A percentile compares a stretch with the other conserved stretches of the same genome.
Evolutionary conservation across 148 eudicot genomes (phyloP).

Genomic region (Amaranthus cruentus): DNA sequence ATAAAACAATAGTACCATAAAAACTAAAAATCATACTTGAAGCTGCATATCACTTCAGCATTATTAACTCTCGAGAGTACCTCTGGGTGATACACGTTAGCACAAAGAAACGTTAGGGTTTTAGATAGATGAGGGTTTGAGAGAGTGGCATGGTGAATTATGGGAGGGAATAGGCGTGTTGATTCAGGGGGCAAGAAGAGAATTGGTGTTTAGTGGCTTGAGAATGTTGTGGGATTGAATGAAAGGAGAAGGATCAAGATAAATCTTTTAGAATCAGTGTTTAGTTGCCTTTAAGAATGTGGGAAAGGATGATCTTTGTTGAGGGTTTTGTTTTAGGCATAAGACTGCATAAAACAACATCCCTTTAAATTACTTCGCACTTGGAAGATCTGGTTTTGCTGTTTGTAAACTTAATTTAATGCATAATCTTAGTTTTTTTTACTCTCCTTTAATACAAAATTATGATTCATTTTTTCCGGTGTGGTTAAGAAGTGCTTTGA

Average conservation of each 20-base stretch:
- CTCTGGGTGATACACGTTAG: neutral
- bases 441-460: neutral
- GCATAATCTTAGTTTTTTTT: neutral
- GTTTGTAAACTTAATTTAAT: neutral
- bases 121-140: too few species aligned
- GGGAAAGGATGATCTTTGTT: neutral
- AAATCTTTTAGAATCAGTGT: neutral
- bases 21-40: slow-evolving; percentile 38
- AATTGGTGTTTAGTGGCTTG: too few species aligned
- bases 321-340: neutral
- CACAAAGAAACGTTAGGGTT: too few species aligned
- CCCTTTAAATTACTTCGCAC: neutral
- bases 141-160: too few species aligned
- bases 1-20: neutral
- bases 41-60: slow-evolving; percentile 65
- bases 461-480: neutral
- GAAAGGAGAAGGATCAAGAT: too few species aligned
- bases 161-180: too few species aligned
- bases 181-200: too few species aligned
- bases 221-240: too few species aligned
- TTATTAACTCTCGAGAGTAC: slow-evolving; percentile 67
- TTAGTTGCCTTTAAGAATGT: too few species aligned
- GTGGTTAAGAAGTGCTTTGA: neutral
- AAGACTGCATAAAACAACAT: neutral
- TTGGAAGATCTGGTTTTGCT: neutral